Base-by-base conservation (phyloP, 176 grass and related monocot species). In the Aegilops sharonensis region DNA sequence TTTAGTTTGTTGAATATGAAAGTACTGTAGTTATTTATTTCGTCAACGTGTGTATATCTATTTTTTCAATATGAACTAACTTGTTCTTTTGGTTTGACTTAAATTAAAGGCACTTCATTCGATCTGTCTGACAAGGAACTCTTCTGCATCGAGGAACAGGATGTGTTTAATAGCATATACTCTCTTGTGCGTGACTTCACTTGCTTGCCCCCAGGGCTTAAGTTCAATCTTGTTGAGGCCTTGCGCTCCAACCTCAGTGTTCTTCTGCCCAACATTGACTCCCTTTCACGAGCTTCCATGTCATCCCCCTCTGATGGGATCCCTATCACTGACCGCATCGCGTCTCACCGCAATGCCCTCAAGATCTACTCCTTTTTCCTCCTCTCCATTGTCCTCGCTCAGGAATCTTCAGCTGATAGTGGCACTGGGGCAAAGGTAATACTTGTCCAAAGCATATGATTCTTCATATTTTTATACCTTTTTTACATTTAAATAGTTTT, bases 351-450 rank as follows among this genome's bases (percentile, higher is more conserved):
- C 64, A 98, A 98, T 64, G 86, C 93, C 30, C 88, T 98, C 40
- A 98, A 98, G 76, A 94, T 98, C 79, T 98, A 98, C 65, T 82
- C 93, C 13, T 98, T 95, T 76, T 95, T 95, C 88, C 90, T 98
- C 78, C 90, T 98, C 40, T 92, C 90, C 27, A 89, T 98, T 56
- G 84, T 86, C 35, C 80, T 89, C 6, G 37, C 64, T 0, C 79
- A 91, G 83, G 96, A 98, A 84, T 80, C 90, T 37, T 37, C 56
- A 47, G 45, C 81, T 62, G 86, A 84, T 56, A 90, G 57, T 34
- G 24, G 79, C 82, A 72, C 27, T 39, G 87, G 81, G 11, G 63
- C 88, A 61, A 95, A 95, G 93, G 93, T 95, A 68, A 85, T n/a
- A 69, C 48, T 54, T 87, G 36, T 88, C 37, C 30, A 7, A 13